These are phyloP conservation scores for Spongispora temasekensis DNA, from an alignment of 1,284 basidiomycete genomes.

Conservation along the genomic window DNA sequence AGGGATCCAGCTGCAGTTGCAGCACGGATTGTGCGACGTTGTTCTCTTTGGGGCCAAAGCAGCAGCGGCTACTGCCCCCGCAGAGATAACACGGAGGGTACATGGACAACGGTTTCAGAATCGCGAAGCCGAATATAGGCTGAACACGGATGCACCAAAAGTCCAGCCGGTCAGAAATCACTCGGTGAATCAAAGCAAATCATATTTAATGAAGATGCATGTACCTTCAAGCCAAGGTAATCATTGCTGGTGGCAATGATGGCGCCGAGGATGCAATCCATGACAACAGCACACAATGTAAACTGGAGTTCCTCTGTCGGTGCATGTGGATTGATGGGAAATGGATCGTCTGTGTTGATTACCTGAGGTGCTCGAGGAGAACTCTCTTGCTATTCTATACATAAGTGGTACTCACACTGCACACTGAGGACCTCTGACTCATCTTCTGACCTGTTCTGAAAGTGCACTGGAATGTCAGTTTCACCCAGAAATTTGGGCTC, in stretches of 20 bases:
- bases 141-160: constrained; percentile 69
- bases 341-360: constrained; percentile 39
- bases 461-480: too few species aligned
- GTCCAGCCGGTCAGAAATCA: constrained; percentile 64
- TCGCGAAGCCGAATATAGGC: constrained; percentile 48
- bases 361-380: background rate
- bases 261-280: constrained; percentile 47
- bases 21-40: constrained; percentile 19
- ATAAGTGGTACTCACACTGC: too few species aligned
- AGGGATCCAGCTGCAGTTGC: constrained; percentile 52
- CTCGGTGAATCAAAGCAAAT: background rate
- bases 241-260: constrained; percentile 67
- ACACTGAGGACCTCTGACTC: too few species aligned
- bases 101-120: constrained; percentile 61
- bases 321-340: constrained; percentile 51
- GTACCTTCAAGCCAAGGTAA: constrained; percentile 62
- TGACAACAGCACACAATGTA: constrained; percentile 56
- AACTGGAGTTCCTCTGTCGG: constrained; percentile 56
- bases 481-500: too few species aligned
- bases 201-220: background rate
- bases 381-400: too few species aligned
- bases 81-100: constrained; percentile 50
- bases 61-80: too few species aligned
- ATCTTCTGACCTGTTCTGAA: too few species aligned
- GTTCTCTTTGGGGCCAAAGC: constrained; percentile 73